phyloP scores from a whole-genome alignment of 768 basidiomycete species.

The Cyclocybe aegerita region DNA sequence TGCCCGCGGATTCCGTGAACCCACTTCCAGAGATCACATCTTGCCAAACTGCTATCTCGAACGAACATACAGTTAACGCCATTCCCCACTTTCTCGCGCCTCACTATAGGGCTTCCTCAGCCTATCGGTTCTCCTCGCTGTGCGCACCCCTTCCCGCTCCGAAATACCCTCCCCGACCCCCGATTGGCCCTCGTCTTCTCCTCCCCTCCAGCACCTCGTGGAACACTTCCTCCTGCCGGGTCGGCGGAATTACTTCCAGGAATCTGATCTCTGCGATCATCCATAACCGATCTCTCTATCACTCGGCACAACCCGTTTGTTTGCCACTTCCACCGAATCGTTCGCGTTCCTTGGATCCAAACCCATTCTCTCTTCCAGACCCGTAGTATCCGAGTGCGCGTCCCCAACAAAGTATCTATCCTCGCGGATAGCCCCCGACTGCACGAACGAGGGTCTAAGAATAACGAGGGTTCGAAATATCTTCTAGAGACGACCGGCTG shows the following conservation, averaged over 20 bases:
- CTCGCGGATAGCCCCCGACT: no score
- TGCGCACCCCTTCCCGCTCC: slow-evolving; percentile 44
- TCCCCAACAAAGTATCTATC: no score
- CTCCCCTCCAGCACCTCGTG: slow-evolving; percentile 37
- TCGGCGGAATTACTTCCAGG: slow-evolving; percentile 40
- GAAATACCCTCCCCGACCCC: slow-evolving; percentile 37
- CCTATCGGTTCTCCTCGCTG: slow-evolving; percentile 41
- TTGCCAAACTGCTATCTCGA: slow-evolving; percentile 24
- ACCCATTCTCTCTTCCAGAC: neutral
- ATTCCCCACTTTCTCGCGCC: slow-evolving; percentile 30
- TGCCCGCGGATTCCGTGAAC: slow-evolving; percentile 29
- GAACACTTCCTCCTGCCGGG: slow-evolving; percentile 31
- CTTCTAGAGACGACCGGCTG: no score
- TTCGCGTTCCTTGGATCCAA: slow-evolving; percentile 6
- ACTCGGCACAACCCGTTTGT: slow-evolving; percentile 11
- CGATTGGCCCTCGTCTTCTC: slow-evolving; percentile 58
- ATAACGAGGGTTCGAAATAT: neutral
- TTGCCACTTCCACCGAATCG: neutral
- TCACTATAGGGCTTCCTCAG: slow-evolving; percentile 22
- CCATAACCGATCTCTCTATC: slow-evolving; percentile 10
- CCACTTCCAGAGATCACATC: slow-evolving; percentile 24
- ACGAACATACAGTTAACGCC: slow-evolving; percentile 6
- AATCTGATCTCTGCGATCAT: slow-evolving; percentile 28
- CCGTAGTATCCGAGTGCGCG: neutral
- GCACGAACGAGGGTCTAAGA: neutral